Evolutionary conservation across 1,139 yeast species (phyloP).

Genomic region (Taphrina betulina): DNA sequence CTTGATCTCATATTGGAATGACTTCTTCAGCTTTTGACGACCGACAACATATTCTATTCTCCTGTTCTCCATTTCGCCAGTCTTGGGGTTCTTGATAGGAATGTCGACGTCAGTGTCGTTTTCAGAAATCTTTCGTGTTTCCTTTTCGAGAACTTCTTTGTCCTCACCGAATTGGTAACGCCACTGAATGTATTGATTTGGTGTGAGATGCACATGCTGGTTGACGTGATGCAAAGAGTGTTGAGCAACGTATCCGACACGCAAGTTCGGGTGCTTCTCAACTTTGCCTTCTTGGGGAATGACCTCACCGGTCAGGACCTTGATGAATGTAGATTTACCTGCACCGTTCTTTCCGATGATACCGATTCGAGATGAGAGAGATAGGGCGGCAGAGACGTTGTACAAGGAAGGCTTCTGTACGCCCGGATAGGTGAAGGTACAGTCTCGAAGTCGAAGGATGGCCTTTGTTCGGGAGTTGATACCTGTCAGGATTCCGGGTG

Average conservation of each 20-base stretch:
- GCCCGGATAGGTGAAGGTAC: constrained; percentile 99
- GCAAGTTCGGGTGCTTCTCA: constrained; percentile 95
- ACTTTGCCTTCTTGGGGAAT: constrained; percentile 84
- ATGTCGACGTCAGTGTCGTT: constrained; percentile 78
- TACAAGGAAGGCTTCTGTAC: constrained; percentile 89
- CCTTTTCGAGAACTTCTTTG: constrained; percentile 91
- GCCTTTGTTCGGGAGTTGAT: constrained; percentile 99
- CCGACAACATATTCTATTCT: constrained; percentile 92
- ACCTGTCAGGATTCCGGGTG: constrained; percentile 99
- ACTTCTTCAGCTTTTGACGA: constrained; percentile 91
- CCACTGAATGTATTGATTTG: constrained; percentile 97
- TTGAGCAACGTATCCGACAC: constrained; percentile 98
- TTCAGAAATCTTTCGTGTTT: constrained; percentile 82
- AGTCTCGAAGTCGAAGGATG: constrained; percentile 92
- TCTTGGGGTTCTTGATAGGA: constrained; percentile 62
- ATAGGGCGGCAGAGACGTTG: constrained; percentile 95
- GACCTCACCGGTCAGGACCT: constrained; percentile 90
- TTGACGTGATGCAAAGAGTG: constrained; percentile 97
- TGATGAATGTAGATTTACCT: constrained; percentile 96
- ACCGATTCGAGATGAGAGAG: constrained; percentile 96
- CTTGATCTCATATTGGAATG: constrained; percentile 94
- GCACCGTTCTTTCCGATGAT: constrained; percentile 98
- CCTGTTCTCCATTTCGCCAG: constrained; percentile 86
- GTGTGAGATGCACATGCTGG: constrained; percentile 94
- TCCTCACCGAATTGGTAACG: constrained; percentile 97